Evolutionary conservation across 495 filamentous ascomycete genomes (phyloP).

Genomic region (Evernia prunastri): DNA sequence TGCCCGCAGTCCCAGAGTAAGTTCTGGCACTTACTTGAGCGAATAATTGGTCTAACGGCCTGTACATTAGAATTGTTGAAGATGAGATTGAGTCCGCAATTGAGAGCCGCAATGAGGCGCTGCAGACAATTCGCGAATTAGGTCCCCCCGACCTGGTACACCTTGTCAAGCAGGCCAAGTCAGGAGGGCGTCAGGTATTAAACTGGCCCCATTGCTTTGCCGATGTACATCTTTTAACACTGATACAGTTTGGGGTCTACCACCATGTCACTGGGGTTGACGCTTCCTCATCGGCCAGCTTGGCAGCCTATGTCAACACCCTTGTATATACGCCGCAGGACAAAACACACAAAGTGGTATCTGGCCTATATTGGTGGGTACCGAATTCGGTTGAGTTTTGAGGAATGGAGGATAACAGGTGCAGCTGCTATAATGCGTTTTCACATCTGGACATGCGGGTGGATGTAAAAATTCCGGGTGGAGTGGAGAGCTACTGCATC

Average conservation of each 20-base stretch:
- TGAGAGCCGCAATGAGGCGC: constrained; percentile 79
- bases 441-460: constrained; percentile 97
- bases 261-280: constrained; percentile 98
- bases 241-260: constrained; percentile 73
- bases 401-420: constrained; percentile 11
- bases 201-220: neutral
- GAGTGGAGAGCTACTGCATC: constrained; percentile 91
- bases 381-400: constrained; percentile 22
- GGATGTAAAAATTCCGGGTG: constrained; percentile 90
- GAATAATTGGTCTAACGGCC: constrained; percentile 24
- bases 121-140: constrained; percentile 78
- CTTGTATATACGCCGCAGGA: constrained; percentile 82
- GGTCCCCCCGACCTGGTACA: constrained; percentile 95
- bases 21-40: constrained; percentile 32
- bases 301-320: constrained; percentile 97
- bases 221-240: constrained; percentile 1
- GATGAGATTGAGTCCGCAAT: constrained; percentile 82
- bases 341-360: constrained; percentile 83
- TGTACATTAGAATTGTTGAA: constrained; percentile 69
- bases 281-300: constrained; percentile 91
- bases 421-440: constrained; percentile 98
- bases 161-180: constrained; percentile 76
- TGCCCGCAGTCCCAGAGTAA: constrained; percentile 85
- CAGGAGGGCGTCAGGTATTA: constrained; percentile 44
- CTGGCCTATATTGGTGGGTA: constrained; percentile 80